A percentile compares a stretch with the other conserved stretches of the same genome.
Evolutionary conservation across 805 yeast genomes (phyloP).

Genomic region (Saccharomycopsis microspora): DNA sequence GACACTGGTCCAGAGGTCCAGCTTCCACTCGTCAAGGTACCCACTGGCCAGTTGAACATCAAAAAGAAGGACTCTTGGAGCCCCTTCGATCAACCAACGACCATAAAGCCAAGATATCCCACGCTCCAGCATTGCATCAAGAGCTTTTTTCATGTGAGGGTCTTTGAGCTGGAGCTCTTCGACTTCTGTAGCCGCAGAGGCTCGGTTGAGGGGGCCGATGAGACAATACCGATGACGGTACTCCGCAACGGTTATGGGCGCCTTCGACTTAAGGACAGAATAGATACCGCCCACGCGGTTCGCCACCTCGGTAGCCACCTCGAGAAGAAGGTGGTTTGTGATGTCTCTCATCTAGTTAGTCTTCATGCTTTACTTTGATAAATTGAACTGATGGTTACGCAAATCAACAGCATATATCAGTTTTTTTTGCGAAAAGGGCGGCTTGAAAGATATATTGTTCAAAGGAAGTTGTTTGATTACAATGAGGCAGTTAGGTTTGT

Average conservation of each 20-base stretch:
- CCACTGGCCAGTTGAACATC: slow-evolving; percentile 67
- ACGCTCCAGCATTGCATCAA: slow-evolving; percentile 69
- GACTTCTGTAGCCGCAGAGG: slow-evolving; percentile 70
- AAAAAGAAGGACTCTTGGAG: slow-evolving; percentile 84
- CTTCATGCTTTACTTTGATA: slow-evolving; percentile 18
- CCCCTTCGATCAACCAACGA: slow-evolving; percentile 95
- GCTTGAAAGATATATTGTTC: too few species aligned
- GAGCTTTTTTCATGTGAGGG: slow-evolving; percentile 40
- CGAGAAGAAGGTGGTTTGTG: slow-evolving; percentile 77
- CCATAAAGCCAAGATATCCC: slow-evolving; percentile 84
- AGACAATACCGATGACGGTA: slow-evolving; percentile 78
- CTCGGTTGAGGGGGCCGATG: slow-evolving; percentile 75
- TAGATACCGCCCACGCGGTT: slow-evolving; percentile 96
- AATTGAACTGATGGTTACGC: too few species aligned
- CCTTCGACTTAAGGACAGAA: slow-evolving; percentile 91
- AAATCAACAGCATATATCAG: too few species aligned
- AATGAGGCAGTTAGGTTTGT: too few species aligned
- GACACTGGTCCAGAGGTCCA: slow-evolving; percentile 82
- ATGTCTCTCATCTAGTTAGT: slow-evolving; percentile 61
- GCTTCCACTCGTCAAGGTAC: slow-evolving; percentile 83
- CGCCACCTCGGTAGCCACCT: slow-evolving; percentile 95
- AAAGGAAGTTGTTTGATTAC: too few species aligned
- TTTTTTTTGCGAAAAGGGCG: too few species aligned
- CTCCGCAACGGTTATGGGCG: slow-evolving; percentile 92
- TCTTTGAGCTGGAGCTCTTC: slow-evolving; percentile 56